Evolutionary conservation across 2,329 filamentous ascomycete genomes (phyloP), one percentile per base, ranked within the genome.

Genomic region (Gaeumannomyces tritici): DNA sequence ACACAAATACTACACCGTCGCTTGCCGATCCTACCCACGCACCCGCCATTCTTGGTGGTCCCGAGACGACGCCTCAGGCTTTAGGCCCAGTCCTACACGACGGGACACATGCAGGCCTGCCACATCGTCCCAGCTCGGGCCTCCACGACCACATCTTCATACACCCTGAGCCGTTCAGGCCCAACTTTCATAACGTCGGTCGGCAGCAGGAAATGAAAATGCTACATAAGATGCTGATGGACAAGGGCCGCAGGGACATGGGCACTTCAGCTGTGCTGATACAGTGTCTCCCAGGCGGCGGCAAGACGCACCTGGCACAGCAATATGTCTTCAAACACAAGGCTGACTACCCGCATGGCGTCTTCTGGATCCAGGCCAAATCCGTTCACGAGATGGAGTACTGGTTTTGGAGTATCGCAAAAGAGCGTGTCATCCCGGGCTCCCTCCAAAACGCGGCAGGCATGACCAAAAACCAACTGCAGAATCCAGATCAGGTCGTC

Each of bases 281-380:
- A 13, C 83, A 84, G 65, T 84, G 84, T 47, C 81, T 86, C 54
- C 83, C 86, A 2, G 88, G 88, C 1, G 83, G 83, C 18, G 88
- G 88, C 2, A 90, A 90, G 72, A 86, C 85, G 1, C 87, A 89
- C 67, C 74, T 90, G 18, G 86, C 86, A 31, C 79, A 87, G 4
- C 79, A 90, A 71, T 90, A 89, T 69, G 81, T 88, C 33, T 88
- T 85, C 67, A 72, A 76, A 5, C 81, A 89, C 67, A 81, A 78
- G 47, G 73, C 78, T 5, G 75, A 83, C 64, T 90, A 87, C 66
- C 80, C 83, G 0, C 86, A 86, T 1, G 88, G 88, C 1, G 79
- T 89, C 56, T 90, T 88, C 70, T 90, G 88, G 88, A 79, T 89
- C 21, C 80, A 85, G 59, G 84, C 85, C 11, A 87, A 85, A 66